phyloP scores from a whole-genome alignment of 208 protist genomes.

The Leishmania guyanensis region DNA sequence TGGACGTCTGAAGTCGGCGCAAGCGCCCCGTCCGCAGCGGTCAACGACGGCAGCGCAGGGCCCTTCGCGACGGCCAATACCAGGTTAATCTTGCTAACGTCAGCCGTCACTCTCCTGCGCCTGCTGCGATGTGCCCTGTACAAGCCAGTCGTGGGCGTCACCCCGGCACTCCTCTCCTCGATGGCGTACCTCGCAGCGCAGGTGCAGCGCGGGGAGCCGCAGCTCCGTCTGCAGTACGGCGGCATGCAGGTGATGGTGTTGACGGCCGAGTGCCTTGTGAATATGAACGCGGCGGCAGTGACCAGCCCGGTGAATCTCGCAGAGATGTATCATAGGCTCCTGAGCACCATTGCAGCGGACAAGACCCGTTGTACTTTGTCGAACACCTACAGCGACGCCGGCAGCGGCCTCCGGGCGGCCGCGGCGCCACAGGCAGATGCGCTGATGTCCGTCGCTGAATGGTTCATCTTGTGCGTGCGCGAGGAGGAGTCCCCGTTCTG shows the following conservation, averaged over 20 bases:
- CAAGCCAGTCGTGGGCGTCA: constrained; percentile 27
- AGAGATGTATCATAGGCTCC: constrained; percentile 39
- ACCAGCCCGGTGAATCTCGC: constrained; percentile 48
- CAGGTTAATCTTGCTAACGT: constrained; percentile 36
- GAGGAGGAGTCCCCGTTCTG: constrained; percentile 73
- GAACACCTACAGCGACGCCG: constrained; percentile 15
- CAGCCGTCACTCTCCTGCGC: constrained; percentile 57
- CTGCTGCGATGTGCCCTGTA: constrained; percentile 75
- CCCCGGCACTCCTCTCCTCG: constrained; percentile 38
- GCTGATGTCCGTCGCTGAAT: constrained; percentile 55
- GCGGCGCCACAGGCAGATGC: constrained; percentile 28
- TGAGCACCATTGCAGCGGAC: constrained; percentile 59
- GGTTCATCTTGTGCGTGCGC: constrained; percentile 68
- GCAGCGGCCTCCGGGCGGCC: not conserved
- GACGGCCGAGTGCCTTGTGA: constrained; percentile 66
- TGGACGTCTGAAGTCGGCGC: constrained; percentile 39
- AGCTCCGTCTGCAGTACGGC: constrained; percentile 55
- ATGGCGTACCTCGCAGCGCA: constrained; percentile 53
- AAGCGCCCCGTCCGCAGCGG: not conserved
- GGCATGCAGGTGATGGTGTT: constrained; percentile 80
- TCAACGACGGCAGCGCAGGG: not conserved
- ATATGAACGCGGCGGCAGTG: constrained; percentile 63
- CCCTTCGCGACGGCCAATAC: constrained; percentile 27
- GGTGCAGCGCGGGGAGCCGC: constrained; percentile 47
- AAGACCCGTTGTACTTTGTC: constrained; percentile 37